Percentiles rank a stretch among this genome's conserved stretches.
These are phyloP conservation scores for Onygena corvina DNA, from an alignment of 2,329 filamentous ascomycete genomes.

Conservation along the genomic window DNA sequence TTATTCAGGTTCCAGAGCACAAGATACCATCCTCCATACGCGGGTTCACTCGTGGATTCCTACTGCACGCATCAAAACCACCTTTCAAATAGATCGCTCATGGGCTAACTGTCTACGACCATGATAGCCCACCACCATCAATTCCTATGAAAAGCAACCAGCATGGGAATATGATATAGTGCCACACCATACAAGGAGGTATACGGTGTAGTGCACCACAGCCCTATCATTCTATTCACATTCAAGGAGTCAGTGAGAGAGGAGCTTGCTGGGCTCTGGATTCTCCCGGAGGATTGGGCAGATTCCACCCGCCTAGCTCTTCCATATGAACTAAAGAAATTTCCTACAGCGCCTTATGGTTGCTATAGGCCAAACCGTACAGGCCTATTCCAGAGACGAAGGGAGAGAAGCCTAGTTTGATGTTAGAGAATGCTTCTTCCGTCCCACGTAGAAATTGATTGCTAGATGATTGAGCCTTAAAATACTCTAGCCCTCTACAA, in stretches of 20 bases:
- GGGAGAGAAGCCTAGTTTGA: neutral
- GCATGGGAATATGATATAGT: neutral
- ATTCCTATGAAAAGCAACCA: constrained; percentile 1
- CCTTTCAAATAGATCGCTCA: constrained; percentile 6
- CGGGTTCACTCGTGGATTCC: constrained; percentile 5
- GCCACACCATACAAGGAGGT: neutral
- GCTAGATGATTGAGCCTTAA: neutral
- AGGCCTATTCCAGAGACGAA: neutral
- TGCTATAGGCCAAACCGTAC: neutral
- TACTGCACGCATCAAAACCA: neutral
- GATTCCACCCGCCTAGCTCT: neutral
- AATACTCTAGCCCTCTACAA: no score
- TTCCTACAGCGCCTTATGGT: neutral
- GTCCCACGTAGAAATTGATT: neutral
- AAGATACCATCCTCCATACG: neutral
- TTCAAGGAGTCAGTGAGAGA: neutral
- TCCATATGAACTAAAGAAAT: neutral
- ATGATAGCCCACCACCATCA: neutral
- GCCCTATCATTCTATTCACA: neutral
- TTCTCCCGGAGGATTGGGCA: constrained; percentile 1
- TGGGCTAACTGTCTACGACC: neutral
- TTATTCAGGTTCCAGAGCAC: neutral
- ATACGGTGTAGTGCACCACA: neutral
- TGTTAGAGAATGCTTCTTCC: constrained; percentile 1
- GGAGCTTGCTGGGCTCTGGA: constrained; percentile 1